Evolutionary conservation across 1,284 basidiomycete genomes (phyloP).

Genomic region (Ceratobasidium sp.): DNA sequence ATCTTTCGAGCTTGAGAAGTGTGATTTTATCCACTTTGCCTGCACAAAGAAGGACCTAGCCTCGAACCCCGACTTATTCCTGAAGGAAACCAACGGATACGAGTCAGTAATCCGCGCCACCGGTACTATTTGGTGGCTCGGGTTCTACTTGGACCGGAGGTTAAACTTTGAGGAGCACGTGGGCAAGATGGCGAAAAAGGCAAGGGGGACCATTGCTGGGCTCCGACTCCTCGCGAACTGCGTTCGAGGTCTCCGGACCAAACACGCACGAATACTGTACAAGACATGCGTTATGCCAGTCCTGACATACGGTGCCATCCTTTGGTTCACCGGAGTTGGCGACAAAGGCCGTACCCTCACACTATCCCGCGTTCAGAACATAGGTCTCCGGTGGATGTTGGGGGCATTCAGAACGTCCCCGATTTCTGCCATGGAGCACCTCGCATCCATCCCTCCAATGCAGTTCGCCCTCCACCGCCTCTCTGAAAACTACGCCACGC

Average conservation of each 20-base stretch:
- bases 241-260: not conserved
- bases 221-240: slow-evolving; percentile 47
- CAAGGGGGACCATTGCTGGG: slow-evolving; percentile 51
- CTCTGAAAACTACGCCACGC: not conserved
- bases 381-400: not conserved
- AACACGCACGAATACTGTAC: not conserved
- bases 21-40: slow-evolving; percentile 54
- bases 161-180: slow-evolving; percentile 42
- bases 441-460: not conserved
- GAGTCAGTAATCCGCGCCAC: slow-evolving; percentile 48
- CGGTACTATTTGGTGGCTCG: slow-evolving; percentile 52
- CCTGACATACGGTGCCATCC: slow-evolving; percentile 3
- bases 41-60: slow-evolving; percentile 40
- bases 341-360: not conserved
- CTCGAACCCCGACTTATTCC: slow-evolving; percentile 46
- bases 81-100: not conserved
- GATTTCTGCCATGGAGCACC: not conserved
- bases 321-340: not conserved
- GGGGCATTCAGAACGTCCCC: not conserved
- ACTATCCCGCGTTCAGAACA: not conserved
- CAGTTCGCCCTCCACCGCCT: not conserved
- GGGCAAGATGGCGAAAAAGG: slow-evolving; percentile 49
- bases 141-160: slow-evolving; percentile 34
- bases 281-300: not conserved
- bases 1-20: slow-evolving; percentile 50